Base-by-base conservation (phyloP, 139 green algal species). In the Edaphochlamys debaryana region DNA sequence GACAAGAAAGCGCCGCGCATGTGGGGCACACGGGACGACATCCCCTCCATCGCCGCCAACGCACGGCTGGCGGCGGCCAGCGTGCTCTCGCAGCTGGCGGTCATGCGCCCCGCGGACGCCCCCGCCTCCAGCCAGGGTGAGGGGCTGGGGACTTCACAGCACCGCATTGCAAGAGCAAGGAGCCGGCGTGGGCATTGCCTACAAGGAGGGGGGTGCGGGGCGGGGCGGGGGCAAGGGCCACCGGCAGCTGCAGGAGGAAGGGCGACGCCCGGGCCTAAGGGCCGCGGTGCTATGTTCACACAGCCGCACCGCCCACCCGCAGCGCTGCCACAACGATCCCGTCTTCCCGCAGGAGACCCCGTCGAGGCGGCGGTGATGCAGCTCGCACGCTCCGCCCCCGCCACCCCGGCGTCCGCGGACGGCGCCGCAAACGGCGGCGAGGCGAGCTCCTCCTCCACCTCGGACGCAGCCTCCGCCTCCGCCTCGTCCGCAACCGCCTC, bases 1-100 rank as follows among this genome's bases (percentile, higher is more conserved):
- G 93, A 94, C 60, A 62, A 87, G 17, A 91, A 90, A 68, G 88
- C 96, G 38, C 94, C 94, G 4, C 87, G 87, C 73, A 93, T 90
- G 52, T 98, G 96, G 96, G 80, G 88, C 19, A 54, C 96, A 2
- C 67, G 81, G 0, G 91, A 95, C 40, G 92, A 98, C 89, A 93
- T 98, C 34, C 70, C 91, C 2, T 75, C 48, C 23, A 86, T 95
- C 20, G 92, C 93, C 0, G 77, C 79, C 37, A 42, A 89, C n/a
- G 93, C 93, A 0, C 91, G 94, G 27, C 67, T 85, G 64, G 93
- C 90, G 17, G 93, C 94, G 0, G 94, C 94, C 6, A 62, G 64
- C 17, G 77, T 97, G 71, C 87, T 98, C 34, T 90, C 94, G 22
- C 87, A 93, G 85, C 90, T 98, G 67, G 76, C 80, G 25, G 62